These are phyloP conservation scores for Erythrobasidium hasegawianum DNA, from an alignment of 1,284 basidiomycete species.

Conservation along the genomic window DNA sequence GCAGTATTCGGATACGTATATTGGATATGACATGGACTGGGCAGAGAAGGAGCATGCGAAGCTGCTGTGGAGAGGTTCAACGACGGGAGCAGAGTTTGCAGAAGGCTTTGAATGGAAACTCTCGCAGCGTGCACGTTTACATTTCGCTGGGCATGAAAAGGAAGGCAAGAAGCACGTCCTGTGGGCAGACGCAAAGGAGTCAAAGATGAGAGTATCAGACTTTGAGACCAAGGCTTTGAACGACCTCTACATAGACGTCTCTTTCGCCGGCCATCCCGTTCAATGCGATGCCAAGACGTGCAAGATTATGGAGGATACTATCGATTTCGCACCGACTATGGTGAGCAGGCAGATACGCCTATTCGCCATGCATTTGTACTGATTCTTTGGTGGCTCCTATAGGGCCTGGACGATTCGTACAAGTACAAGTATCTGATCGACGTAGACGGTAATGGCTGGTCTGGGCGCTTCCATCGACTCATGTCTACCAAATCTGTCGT, in stretches of 20 bases:
- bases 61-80: conserved; percentile 39
- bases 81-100: conserved; percentile 39
- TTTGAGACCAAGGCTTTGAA: conserved; percentile 42
- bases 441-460: conserved; percentile 46
- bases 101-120: conserved; percentile 43
- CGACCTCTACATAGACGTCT: conserved; percentile 45
- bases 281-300: conserved; percentile 47
- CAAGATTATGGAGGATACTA: conserved; percentile 40
- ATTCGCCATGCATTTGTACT: conserved; percentile 39
- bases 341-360: conserved; percentile 36
- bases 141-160: conserved; percentile 43
- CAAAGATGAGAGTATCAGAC: conserved; percentile 34
- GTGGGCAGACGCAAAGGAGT: conserved; percentile 38
- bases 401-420: conserved; percentile 34
- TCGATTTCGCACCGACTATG: conserved; percentile 46
- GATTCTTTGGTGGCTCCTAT: conserved; percentile 13
- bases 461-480: conserved; percentile 49
- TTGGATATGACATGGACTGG: conserved; percentile 51
- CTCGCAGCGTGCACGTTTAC: conserved; percentile 44
- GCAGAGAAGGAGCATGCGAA: conserved; percentile 46
- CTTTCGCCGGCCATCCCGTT: conserved; percentile 44
- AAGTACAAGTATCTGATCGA: conserved; percentile 44
- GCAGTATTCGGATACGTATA: conserved; percentile 49
- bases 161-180: conserved; percentile 40
- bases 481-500: conserved; percentile 62